Percentiles rank a stretch among this genome's conserved stretches.
Conservation (phyloP, 768 basidiomycete species). For the Trametopsis cervina region DNA sequence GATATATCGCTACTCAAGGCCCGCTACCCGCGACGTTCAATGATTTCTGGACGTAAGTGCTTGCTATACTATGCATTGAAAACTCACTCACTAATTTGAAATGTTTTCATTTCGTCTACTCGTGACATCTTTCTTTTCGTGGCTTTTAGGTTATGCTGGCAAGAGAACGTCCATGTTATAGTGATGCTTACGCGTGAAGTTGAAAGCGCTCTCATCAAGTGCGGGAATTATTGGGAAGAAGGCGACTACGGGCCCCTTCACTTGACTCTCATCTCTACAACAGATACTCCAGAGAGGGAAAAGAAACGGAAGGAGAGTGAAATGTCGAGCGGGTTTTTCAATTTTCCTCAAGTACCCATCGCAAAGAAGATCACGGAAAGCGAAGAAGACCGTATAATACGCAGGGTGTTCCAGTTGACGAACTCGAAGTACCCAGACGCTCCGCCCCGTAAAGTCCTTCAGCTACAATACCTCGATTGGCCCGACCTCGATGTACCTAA, state of each 20-base stretch:
- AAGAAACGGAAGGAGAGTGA: slow-evolving; percentile 19
- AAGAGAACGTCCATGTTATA: slow-evolving; percentile 91
- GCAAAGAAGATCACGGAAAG: not conserved
- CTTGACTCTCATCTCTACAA: slow-evolving; percentile 44
- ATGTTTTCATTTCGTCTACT: too few relatives aligned
- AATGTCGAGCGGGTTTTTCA: slow-evolving; percentile 29
- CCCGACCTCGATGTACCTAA: slow-evolving; percentile 95
- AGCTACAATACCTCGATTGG: slow-evolving; percentile 93
- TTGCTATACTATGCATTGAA: too few relatives aligned
- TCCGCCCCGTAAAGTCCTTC: slow-evolving; percentile 62
- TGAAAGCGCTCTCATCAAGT: slow-evolving; percentile 85
- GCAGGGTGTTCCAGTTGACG: slow-evolving; percentile 61
- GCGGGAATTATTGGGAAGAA: slow-evolving; percentile 83
- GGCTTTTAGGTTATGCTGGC: slow-evolving; percentile 71
- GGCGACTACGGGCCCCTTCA: slow-evolving; percentile 64
- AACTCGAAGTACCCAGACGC: slow-evolving; percentile 54
- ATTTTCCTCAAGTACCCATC: slow-evolving; percentile 21
- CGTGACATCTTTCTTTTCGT: too few relatives aligned
- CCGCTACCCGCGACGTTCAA: slow-evolving; percentile 82
- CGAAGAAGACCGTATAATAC: slow-evolving; percentile 31
- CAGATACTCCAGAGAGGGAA: slow-evolving; percentile 36
- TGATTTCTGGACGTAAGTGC: slow-evolving; percentile 90
- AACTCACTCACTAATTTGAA: not conserved
- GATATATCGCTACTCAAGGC: slow-evolving; percentile 95
- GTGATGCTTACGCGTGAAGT: slow-evolving; percentile 94